Evolutionary conservation across 2,329 filamentous ascomycete genomes (phyloP).

Genomic region (Diaporthe capsici): DNA sequence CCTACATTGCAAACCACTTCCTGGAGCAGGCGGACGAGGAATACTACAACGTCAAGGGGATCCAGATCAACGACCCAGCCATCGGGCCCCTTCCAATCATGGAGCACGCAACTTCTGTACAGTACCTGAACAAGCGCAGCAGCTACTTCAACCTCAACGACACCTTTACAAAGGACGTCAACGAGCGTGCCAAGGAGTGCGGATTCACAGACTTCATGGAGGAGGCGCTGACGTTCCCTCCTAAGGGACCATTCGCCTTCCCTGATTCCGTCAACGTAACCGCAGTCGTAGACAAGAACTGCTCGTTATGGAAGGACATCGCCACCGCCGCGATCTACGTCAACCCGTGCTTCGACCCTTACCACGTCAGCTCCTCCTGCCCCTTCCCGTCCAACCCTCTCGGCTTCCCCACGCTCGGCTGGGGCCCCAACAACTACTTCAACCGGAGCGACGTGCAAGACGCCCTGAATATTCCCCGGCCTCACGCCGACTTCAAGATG

Average conservation of each 20-base stretch:
- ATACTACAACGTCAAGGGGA: slow-evolving; percentile 75
- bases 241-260: slow-evolving; percentile 39
- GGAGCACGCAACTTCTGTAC: slow-evolving; percentile 61
- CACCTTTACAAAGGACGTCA: slow-evolving; percentile 63
- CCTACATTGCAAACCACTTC: slow-evolving; percentile 79
- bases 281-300: slow-evolving; percentile 48
- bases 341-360: slow-evolving; percentile 76
- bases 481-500: slow-evolving; percentile 21
- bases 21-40: slow-evolving; percentile 72
- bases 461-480: slow-evolving; percentile 21
- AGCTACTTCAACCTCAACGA: slow-evolving; percentile 72
- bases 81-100: slow-evolving; percentile 63
- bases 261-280: background rate
- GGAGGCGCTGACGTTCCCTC: slow-evolving; percentile 63
- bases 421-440: slow-evolving; percentile 41
- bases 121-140: slow-evolving; percentile 70
- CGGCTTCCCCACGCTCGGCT: slow-evolving; percentile 40
- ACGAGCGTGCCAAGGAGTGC: slow-evolving; percentile 65
- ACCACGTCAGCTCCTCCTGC: slow-evolving; percentile 69
- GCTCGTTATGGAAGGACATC: slow-evolving; percentile 51
- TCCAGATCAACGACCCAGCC: slow-evolving; percentile 78
- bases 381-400: slow-evolving; percentile 51
- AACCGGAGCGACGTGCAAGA: slow-evolving; percentile 42
- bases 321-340: slow-evolving; percentile 71
- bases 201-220: slow-evolving; percentile 71